Conservation (phyloP, 345 rosid species). For the Eucalyptus regnans region DNA sequence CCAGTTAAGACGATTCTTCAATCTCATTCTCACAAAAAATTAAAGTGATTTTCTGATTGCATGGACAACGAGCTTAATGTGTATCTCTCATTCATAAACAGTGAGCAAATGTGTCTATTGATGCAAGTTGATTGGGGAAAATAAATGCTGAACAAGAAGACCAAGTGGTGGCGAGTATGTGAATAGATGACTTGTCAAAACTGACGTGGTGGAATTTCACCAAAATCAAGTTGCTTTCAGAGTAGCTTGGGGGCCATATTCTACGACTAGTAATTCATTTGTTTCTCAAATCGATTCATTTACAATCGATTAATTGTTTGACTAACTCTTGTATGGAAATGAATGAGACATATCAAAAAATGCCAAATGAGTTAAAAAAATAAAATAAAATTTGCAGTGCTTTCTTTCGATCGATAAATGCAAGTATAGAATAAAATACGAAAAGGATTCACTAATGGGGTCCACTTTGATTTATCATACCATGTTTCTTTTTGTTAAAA, state of each 20-base stretch:
- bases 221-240: neutral
- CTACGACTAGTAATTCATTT: neutral
- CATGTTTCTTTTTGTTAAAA: neutral
- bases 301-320: neutral
- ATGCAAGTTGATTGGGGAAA: neutral
- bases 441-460: neutral
- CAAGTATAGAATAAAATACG: neutral
- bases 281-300: neutral
- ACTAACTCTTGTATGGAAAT: neutral
- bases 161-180: neutral
- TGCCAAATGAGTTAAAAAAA: neutral
- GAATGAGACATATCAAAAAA: neutral
- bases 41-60: accelerated
- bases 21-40: neutral
- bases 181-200: neutral
- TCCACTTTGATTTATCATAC: neutral
- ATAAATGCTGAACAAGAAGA: neutral
- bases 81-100: neutral
- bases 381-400: neutral
- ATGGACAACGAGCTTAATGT: neutral
- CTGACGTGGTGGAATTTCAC: neutral
- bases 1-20: accelerated
- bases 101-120: neutral
- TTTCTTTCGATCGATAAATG: neutral
- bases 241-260: neutral